phyloP scores from a whole-genome alignment of 805 yeast species.

The Metschnikowia continentalis region DNA sequence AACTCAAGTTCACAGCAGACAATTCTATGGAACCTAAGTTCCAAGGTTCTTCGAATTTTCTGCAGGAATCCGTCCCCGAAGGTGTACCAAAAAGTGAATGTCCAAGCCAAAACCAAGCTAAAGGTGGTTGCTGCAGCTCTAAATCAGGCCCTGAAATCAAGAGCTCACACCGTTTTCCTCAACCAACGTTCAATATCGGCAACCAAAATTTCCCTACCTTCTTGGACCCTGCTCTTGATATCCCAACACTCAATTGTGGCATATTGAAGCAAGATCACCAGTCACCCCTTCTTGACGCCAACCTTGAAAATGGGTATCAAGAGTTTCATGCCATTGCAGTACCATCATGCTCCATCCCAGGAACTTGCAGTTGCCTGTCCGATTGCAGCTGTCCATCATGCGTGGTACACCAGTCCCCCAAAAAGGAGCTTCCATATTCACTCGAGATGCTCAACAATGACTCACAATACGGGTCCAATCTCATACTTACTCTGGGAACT shows the following conservation, averaged over 20 bases:
- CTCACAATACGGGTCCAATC: slow-evolving; percentile 12
- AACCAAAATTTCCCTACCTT: neutral
- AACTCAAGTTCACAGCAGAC: neutral
- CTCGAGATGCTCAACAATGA: slow-evolving; percentile 12
- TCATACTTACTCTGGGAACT: slow-evolving; percentile 8
- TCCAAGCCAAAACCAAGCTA: neutral
- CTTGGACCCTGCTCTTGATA: neutral
- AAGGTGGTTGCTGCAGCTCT: neutral
- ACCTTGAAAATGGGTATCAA: neutral
- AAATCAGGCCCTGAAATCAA: neutral
- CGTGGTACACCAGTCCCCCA: slow-evolving; percentile 25
- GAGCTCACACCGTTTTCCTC: neutral
- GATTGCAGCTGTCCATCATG: slow-evolving; percentile 38
- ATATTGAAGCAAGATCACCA: slow-evolving; percentile 1
- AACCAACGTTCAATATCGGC: neutral
- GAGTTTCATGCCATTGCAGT: slow-evolving; percentile 25
- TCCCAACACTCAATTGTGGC: neutral
- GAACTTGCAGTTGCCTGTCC: slow-evolving; percentile 35
- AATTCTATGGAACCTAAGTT: neutral
- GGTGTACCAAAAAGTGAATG: neutral
- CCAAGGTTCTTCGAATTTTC: neutral
- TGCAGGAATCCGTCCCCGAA: neutral
- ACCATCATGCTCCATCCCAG: slow-evolving; percentile 33
- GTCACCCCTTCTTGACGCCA: neutral
- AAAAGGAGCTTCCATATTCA: slow-evolving; percentile 5